A percentile compares a stretch with the other conserved stretches of the same genome.
phyloP scores from a whole-genome alignment of 2,329 filamentous ascomycete species.

The Elsinoe australis region DNA sequence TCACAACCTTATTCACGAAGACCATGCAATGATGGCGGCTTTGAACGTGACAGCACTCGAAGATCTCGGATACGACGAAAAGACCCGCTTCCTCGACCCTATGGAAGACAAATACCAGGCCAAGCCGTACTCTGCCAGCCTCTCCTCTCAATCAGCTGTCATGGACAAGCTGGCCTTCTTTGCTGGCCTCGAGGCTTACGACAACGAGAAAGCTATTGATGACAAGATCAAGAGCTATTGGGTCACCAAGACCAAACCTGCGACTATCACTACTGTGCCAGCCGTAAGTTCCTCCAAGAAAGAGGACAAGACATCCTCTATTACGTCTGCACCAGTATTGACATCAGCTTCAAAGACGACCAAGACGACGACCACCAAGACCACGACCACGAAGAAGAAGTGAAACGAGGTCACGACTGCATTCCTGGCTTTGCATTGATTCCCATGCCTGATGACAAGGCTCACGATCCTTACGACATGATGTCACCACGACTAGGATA shows the following conservation, averaged over 20 bases:
- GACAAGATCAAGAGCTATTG: conserved; percentile 11
- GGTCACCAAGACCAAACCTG: conserved; percentile 1
- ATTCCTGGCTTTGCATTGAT: neutral
- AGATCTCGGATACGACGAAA: conserved; percentile 30
- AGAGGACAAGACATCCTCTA: conserved; percentile 2
- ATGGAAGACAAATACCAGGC: conserved; percentile 22
- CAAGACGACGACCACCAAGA: neutral
- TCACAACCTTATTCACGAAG: conserved; percentile 23
- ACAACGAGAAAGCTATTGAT: conserved; percentile 4
- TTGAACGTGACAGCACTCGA: conserved; percentile 37
- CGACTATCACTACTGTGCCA: neutral
- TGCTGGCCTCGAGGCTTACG: conserved; percentile 17
- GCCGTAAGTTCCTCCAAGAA: conserved; percentile 10
- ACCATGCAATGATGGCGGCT: conserved; percentile 38
- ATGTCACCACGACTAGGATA: no score
- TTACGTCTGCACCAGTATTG: conserved; percentile 1
- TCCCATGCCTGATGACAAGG: neutral
- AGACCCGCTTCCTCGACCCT: conserved; percentile 25
- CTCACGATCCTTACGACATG: conserved; percentile 14
- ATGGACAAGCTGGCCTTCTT: conserved; percentile 15
- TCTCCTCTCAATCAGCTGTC: conserved; percentile 1
- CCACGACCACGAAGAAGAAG: conserved; percentile 6
- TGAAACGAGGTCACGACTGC: conserved; percentile 3
- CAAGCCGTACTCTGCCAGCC: conserved; percentile 20
- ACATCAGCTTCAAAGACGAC: conserved; percentile 5